Evolutionary conservation across 23 red algal species (phyloP), one percentile per base, ranked within the genome.

Genomic region (Gracilaria gracilis): DNA sequence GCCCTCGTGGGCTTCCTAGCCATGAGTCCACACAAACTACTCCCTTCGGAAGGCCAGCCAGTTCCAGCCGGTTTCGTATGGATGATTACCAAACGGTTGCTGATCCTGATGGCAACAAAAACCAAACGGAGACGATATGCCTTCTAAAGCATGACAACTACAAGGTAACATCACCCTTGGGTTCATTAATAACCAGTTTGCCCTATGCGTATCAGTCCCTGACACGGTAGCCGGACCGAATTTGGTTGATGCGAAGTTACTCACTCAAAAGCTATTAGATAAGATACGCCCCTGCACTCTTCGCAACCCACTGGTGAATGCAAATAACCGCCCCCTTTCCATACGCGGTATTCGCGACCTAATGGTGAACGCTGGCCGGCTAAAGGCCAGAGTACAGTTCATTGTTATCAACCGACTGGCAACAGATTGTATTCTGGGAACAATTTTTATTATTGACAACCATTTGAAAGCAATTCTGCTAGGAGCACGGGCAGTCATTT

Each of bases 191-290:
- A 70, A 70, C 65, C 65, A 35, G 13, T 70, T 82, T 13, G 36
- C 61, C 61, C 78, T 15, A 17, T 82, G 53, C 23, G 28, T 50
- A 21, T 34, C 50, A 28, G 53, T 82, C 53, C 3, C 61, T 11
- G 78, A 82, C 53, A 82, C 78, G 28, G 50, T 8, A 82, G 14
- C 78, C 19, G 50, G 50, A 82, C 78, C 50, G 16, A 82, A 82
- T 82, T 35, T 46, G 42, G 42, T 46, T 11, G 11, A 46, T 11
- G 42, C 42, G 5, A 4, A 11, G 34, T 5, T 70, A 70, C 35
- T 25, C 1, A 4, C 65, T 9, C 13, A 16, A 4, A 25, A 25
- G 25, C 65, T 35, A 25, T 3, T 16, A 35, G 4, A 16, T 11
- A 4, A 4, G 11, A 7, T 46, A 46, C 42, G 25, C 2, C 65